Evolutionary conservation across 176 grass and related monocot genomes (phyloP), one percentile per base, ranked within the genome.

Genomic region (Microstegium vimineum): DNA sequence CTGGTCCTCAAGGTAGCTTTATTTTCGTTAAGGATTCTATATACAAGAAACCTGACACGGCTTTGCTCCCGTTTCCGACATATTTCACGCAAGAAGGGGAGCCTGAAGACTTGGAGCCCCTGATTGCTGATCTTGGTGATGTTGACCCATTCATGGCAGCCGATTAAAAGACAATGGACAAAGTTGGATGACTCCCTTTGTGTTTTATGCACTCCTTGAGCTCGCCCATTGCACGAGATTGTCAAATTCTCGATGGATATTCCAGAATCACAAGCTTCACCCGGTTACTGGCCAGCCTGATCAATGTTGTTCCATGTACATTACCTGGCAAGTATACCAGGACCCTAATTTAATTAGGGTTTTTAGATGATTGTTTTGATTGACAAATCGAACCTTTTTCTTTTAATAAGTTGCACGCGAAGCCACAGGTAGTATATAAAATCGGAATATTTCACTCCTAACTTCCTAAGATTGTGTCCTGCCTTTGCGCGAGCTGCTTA

Each of bases 1-100:
- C 96, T 49, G 96, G 96, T 34, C 86, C 93, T 71, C 85, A 99
- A 95, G 97, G 97, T 51, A 94, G 87, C 79, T 99, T 92, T 87
- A 42, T 99, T 88, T 99, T 94, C 6, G 83, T 99, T 38, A 96
- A 91, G 87, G 97, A 99, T 73, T 94, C 91, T 8, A 85, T 89
- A 46, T 99, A 89, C 81, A 99, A 99, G 89, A 95, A 99, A 73
- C 93, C 96, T 3, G 93, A 95, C 34, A 81, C 56, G 61, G 62
- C 81, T 25, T 82, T 78, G 47, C 87, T 99, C 74, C 96, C 96
- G 26, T 99, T 99, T 82, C 96, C 96, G 32, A 99, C 96, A 14
- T 87, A 91, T 60, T 95, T 99, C 79, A 43, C 85, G 1, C 89
- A 90, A 84, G 91, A 82, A 81, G 93, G 89, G 17, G 93, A 92